phyloP scores from a whole-genome alignment of 768 basidiomycete species.

The Russula sp. region DNA sequence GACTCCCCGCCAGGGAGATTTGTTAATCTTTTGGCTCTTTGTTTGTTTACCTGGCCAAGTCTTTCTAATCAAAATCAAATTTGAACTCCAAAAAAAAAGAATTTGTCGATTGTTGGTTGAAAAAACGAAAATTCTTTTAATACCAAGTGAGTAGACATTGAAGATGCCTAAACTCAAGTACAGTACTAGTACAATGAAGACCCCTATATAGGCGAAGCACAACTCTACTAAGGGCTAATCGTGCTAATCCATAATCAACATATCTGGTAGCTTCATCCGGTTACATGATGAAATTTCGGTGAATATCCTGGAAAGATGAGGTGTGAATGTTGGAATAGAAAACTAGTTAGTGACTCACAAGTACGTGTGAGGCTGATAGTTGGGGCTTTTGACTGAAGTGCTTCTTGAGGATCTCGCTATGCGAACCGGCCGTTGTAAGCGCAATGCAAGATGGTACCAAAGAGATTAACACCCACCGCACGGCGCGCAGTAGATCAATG shows the following conservation, averaged over 20 bases:
- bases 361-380: slow-evolving; percentile 63
- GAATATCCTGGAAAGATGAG: not conserved
- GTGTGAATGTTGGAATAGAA: not conserved
- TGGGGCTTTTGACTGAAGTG: slow-evolving; percentile 67
- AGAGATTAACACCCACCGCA: slow-evolving; percentile 5
- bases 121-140: too few relatives aligned
- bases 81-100: too few relatives aligned
- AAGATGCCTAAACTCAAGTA: too few relatives aligned
- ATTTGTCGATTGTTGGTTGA: too few relatives aligned
- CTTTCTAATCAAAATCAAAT: too few relatives aligned
- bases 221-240: not conserved
- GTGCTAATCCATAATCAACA: not conserved
- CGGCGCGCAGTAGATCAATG: slow-evolving; percentile 11
- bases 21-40: not conserved
- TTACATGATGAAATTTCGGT: slow-evolving; percentile 10
- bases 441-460: not conserved
- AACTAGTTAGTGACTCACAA: slow-evolving; percentile 33
- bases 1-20: slow-evolving; percentile 29
- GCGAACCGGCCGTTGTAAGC: not conserved
- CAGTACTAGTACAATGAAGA: not conserved
- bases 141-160: too few relatives aligned
- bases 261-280: not conserved
- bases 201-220: not conserved
- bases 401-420: slow-evolving; percentile 46
- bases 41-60: not conserved